Conservation (phyloP, 768 basidiomycete genomes). For the Leucocoprinus birnbaumii region DNA sequence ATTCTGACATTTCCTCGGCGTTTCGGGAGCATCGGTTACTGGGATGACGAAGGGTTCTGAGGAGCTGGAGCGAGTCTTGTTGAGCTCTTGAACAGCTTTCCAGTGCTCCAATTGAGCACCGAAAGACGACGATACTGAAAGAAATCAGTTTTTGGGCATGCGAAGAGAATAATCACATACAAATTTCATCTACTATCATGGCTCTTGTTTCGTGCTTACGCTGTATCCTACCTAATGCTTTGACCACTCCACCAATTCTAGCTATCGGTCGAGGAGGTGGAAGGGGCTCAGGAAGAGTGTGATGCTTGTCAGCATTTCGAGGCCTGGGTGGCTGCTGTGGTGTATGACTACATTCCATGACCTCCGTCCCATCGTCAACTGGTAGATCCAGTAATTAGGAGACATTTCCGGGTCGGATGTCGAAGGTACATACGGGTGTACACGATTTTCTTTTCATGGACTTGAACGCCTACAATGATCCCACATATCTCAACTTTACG, state of each 20-base stretch:
- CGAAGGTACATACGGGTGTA: slow-evolving; percentile 48
- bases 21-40: slow-evolving; percentile 6
- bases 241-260: slow-evolving; percentile 43
- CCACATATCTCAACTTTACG: slow-evolving; percentile 60
- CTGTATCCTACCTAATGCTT: slow-evolving; percentile 43
- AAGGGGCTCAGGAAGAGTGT: slow-evolving; percentile 11
- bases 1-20: not conserved
- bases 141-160: slow-evolving; percentile 1
- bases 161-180: slow-evolving; percentile 29
- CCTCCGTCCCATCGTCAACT: slow-evolving; percentile 81
- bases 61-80: slow-evolving; percentile 47
- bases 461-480: slow-evolving; percentile 58
- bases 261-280: slow-evolving; percentile 33
- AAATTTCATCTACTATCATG: slow-evolving; percentile 45
- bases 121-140: slow-evolving; percentile 42
- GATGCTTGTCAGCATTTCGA: slow-evolving; percentile 13
- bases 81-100: slow-evolving; percentile 47
- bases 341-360: slow-evolving; percentile 62
- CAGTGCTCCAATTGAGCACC: slow-evolving; percentile 55
- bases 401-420: not conserved
- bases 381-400: not conserved
- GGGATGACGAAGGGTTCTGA: slow-evolving; percentile 52
- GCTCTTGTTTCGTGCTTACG: slow-evolving; percentile 39
- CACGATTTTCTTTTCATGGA: slow-evolving; percentile 54
- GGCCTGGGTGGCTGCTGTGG: slow-evolving; percentile 23